Base-by-base conservation (phyloP, 176 grass and related monocot genomes). In the Carex kokanica region DNA sequence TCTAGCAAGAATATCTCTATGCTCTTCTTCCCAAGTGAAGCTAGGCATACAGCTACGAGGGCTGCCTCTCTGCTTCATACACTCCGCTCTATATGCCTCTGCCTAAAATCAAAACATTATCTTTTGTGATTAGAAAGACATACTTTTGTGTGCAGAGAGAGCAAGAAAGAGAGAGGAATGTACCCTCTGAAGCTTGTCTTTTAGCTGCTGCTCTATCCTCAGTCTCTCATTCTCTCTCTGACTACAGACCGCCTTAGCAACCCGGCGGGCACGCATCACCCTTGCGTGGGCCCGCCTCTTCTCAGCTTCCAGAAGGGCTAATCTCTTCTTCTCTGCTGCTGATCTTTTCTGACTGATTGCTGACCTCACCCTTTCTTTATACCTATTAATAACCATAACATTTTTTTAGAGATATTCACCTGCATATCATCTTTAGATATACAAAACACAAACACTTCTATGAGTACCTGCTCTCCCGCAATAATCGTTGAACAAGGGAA, bases 321-420 rank as follows among this genome's bases (percentile, higher is more conserved):
- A 40, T 11, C 96, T 88, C 54, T 98, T 98, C 86, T 95, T 95
- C 89, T 98, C 96, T 73, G 93, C 96, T 65, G 96, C 89, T 32
- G 68, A 60, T 11, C 96, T 89, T 75, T 98, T 98, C 69, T 91
- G 88, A 40, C 85, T 73, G 32, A 98, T 98, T 72, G 91, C 89
- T 80, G 91, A 95, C 12, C 85, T 88, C 47, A 98, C 91, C 84
- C 81, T 80, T 75, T 98, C 96, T 40, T 85, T 88, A 84, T 98
- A 91, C 66, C 80, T 82, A 65, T 51, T 4, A 67, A 31, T 31
- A 53, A 31, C 49, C 73, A 78, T 7, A 78, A 55, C 47, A 78
- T 3, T 3, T 31, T 55, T 51, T 78, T 17, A 78, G 8, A 71
- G 17, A 43, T 43, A 20, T 45, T 31, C 21, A 23, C 25, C 73